Evolutionary conservation across 345 rosid species (phyloP).

Genomic region (Brassica cretica): DNA sequence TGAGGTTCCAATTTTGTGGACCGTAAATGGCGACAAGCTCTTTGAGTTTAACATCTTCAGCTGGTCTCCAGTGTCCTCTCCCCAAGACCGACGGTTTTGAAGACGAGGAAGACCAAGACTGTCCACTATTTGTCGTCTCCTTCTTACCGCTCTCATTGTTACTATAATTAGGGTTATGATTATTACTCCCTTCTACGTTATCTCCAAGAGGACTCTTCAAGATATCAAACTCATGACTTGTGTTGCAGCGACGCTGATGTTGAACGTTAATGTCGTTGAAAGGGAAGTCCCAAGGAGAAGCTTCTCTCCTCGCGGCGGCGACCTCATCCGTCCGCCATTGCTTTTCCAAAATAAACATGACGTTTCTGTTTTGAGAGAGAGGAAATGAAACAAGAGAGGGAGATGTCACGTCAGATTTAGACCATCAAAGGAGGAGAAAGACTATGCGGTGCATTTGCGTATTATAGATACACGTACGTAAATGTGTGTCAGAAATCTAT

Average conservation of each 20-base stretch:
- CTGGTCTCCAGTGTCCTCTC: slow-evolving; percentile 97
- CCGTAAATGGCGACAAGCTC: slow-evolving; percentile 91
- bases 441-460: slow-evolving; percentile 31
- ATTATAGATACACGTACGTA: slow-evolving; percentile 5
- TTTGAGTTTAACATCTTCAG: slow-evolving; percentile 86
- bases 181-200: slow-evolving; percentile 23
- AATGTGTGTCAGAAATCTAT: slow-evolving; percentile 24
- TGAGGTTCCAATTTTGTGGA: slow-evolving; percentile 98
- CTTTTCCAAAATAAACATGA: slow-evolving; percentile 34
- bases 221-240: slow-evolving; percentile 29
- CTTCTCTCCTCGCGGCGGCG: slow-evolving; percentile 26
- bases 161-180: slow-evolving; percentile 31
- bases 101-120: slow-evolving; percentile 69
- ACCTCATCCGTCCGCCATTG: slow-evolving; percentile 38
- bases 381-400: slow-evolving; percentile 23
- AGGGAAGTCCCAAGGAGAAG: slow-evolving; percentile 47
- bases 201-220: slow-evolving; percentile 30
- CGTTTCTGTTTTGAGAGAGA: slow-evolving; percentile 13
- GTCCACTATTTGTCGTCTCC: slow-evolving; percentile 46
- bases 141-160: slow-evolving; percentile 42
- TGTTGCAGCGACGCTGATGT: slow-evolving; percentile 33
- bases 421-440: slow-evolving; percentile 30
- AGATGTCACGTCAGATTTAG: slow-evolving; percentile 37
- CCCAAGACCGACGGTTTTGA: slow-evolving; percentile 30
- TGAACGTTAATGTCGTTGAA: slow-evolving; percentile 33